Evolutionary conservation across 2,329 filamentous ascomycete genomes (phyloP).

Genomic region (Ceratocystiopsis sp.): DNA sequence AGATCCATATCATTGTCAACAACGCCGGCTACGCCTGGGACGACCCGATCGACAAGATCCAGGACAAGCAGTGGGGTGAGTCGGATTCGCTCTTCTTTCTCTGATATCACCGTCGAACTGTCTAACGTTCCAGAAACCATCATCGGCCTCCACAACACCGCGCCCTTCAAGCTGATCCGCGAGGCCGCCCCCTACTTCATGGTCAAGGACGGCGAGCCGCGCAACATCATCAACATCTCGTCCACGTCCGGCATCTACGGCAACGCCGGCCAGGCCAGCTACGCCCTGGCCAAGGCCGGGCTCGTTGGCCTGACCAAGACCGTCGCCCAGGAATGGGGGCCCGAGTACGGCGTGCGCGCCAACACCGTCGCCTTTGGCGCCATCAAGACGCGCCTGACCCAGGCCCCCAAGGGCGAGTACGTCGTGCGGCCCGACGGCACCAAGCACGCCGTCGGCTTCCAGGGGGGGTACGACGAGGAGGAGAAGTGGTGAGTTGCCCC

Average conservation of each 20-base stretch:
- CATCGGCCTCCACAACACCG: slow-evolving; percentile 24
- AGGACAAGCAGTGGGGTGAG: background rate
- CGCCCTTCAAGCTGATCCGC: too few species aligned
- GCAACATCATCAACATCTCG: slow-evolving; percentile 26
- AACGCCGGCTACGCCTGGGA: slow-evolving; percentile 18
- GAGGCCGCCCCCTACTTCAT: too few species aligned
- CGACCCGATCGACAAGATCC: background rate
- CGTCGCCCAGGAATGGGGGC: background rate
- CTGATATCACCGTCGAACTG: too few species aligned
- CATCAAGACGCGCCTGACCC: background rate
- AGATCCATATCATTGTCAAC: slow-evolving; percentile 22
- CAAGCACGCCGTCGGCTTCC: slow-evolving; percentile 1
- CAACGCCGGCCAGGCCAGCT: slow-evolving; percentile 13
- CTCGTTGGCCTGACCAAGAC: slow-evolving; percentile 1
- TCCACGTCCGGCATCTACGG: slow-evolving; percentile 16
- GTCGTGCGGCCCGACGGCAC: background rate
- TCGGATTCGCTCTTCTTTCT: too few species aligned
- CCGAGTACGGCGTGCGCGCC: background rate
- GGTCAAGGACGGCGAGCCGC: slow-evolving; percentile 4
- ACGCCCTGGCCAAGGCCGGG: slow-evolving; percentile 9
- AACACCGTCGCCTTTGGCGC: background rate
- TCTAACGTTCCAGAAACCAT: slow-evolving; percentile 11
- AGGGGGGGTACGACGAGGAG: slow-evolving; percentile 2
- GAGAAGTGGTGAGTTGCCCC: slow-evolving; percentile 1
- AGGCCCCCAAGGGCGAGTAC: background rate